phyloP scores from a whole-genome alignment of 1,139 yeast species.

The Candida albicans region DNA sequence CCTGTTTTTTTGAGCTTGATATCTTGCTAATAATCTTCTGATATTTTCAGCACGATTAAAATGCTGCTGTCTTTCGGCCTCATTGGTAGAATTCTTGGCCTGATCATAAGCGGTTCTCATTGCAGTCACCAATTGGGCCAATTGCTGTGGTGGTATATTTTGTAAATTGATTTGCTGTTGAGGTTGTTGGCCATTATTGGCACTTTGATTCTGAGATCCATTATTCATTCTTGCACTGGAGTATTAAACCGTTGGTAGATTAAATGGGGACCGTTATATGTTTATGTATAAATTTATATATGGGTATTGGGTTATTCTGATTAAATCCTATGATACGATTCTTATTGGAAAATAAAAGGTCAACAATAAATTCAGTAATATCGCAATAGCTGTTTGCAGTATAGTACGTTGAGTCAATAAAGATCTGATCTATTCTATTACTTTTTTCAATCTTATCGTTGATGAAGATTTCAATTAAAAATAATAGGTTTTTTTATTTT shows the following conservation, averaged over 20 bases:
- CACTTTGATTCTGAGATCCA: conserved; percentile 10
- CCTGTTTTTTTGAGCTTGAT: conserved; percentile 41
- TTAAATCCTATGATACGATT: no score
- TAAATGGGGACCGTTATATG: no score
- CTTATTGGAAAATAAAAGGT: no score
- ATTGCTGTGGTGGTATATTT: conserved; percentile 53
- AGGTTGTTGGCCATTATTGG: conserved; percentile 7
- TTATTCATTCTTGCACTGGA: conserved; percentile 6
- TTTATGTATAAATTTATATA: no score
- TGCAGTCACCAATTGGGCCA: conserved; percentile 58
- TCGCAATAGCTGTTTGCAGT: no score
- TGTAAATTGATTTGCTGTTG: conserved; percentile 10
- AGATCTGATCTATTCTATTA: neutral
- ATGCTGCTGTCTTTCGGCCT: conserved; percentile 69
- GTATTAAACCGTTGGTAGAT: no score
- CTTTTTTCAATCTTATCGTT: neutral
- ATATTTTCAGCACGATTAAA: conserved; percentile 67
- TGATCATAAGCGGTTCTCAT: conserved; percentile 63
- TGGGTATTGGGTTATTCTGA: no score
- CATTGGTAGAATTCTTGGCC: conserved; percentile 56
- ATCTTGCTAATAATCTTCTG: conserved; percentile 45
- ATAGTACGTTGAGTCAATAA: neutral
- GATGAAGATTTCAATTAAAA: neutral
- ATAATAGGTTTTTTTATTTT: neutral
- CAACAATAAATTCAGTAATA: no score